Evolutionary conservation across 495 filamentous ascomycete genomes (phyloP).

Genomic region (Trichocladium antarcticum): DNA sequence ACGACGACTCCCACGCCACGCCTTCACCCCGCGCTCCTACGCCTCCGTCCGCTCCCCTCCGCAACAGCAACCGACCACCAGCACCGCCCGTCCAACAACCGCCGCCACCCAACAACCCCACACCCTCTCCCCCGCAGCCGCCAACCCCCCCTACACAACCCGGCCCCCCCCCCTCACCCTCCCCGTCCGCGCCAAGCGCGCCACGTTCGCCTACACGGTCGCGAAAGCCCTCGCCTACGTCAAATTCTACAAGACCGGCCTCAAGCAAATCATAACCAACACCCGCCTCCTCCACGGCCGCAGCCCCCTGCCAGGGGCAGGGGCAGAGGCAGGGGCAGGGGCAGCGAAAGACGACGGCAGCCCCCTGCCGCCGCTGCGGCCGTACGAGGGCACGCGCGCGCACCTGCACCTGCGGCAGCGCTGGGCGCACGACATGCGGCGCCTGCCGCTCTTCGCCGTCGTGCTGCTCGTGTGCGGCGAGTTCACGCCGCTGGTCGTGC

Average conservation of each 20-base stretch:
- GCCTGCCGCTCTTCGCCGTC: conserved; percentile 65
- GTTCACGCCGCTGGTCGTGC: conserved; percentile 63
- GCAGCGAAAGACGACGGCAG: conserved; percentile 1
- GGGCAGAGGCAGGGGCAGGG: no score
- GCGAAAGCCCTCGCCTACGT: conserved; percentile 48
- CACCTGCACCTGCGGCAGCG: conserved; percentile 23
- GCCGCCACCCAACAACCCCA: background rate
- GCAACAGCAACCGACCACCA: background rate
- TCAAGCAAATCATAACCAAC: conserved; percentile 56
- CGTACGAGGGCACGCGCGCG: conserved; percentile 15
- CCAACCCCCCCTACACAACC: conserved; percentile 51
- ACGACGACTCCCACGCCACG: background rate
- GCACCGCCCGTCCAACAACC: background rate
- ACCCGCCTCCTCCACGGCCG: conserved; percentile 16
- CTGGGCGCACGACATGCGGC: conserved; percentile 51
- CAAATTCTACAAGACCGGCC: conserved; percentile 77
- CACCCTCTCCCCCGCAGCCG: conserved; percentile 11
- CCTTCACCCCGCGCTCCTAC: background rate
- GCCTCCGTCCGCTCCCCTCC: background rate
- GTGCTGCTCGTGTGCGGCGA: conserved; percentile 71
- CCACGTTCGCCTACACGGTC: conserved; percentile 35
- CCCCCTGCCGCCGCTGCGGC: background rate
- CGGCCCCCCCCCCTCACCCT: conserved; percentile 47
- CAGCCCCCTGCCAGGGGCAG: conserved; percentile 19
- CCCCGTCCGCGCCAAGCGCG: conserved; percentile 28